phyloP scores from a whole-genome alignment of 768 basidiomycete genomes.

The Lactarius tabidus region DNA sequence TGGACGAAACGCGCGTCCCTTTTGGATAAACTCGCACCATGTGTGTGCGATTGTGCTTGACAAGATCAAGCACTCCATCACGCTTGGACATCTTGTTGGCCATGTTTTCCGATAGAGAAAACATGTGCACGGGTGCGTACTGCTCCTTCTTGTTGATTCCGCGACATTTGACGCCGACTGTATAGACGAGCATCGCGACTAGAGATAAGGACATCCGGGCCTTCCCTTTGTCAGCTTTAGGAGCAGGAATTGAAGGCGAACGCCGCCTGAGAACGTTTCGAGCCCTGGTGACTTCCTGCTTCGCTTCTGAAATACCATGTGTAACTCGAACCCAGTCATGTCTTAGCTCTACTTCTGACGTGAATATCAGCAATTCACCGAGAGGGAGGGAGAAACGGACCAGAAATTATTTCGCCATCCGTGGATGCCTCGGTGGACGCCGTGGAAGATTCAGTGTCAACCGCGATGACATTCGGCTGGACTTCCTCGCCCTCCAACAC shows the following conservation, averaged over 20 bases:
- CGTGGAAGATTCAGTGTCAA: slow-evolving; percentile 43
- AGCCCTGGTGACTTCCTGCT: slow-evolving; percentile 39
- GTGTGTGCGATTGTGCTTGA: slow-evolving; percentile 84
- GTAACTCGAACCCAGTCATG: slow-evolving; percentile 27
- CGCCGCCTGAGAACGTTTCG: slow-evolving; percentile 36
- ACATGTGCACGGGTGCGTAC: slow-evolving; percentile 86
- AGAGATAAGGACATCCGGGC: slow-evolving; percentile 72
- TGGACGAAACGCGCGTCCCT: slow-evolving; percentile 73
- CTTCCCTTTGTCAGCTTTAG: slow-evolving; percentile 35
- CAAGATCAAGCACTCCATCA: slow-evolving; percentile 55
- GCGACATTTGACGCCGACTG: slow-evolving; percentile 90
- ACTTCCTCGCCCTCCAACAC: slow-evolving; percentile 40
- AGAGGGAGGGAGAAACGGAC: slow-evolving; percentile 1
- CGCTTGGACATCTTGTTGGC: slow-evolving; percentile 72
- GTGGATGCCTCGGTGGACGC: slow-evolving; percentile 37
- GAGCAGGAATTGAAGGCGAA: slow-evolving; percentile 15
- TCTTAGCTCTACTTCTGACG: slow-evolving; percentile 20
- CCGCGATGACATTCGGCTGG: slow-evolving; percentile 32
- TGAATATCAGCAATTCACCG: neutral
- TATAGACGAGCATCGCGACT: slow-evolving; percentile 80
- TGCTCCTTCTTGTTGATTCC: slow-evolving; percentile 83
- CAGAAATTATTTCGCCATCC: slow-evolving; percentile 27
- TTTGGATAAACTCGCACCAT: slow-evolving; percentile 85
- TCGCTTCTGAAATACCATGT: slow-evolving; percentile 32
- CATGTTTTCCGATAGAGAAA: slow-evolving; percentile 85